Base-by-base conservation (phyloP, 116 monocot species). In the Trichopus zeylanicus region DNA sequence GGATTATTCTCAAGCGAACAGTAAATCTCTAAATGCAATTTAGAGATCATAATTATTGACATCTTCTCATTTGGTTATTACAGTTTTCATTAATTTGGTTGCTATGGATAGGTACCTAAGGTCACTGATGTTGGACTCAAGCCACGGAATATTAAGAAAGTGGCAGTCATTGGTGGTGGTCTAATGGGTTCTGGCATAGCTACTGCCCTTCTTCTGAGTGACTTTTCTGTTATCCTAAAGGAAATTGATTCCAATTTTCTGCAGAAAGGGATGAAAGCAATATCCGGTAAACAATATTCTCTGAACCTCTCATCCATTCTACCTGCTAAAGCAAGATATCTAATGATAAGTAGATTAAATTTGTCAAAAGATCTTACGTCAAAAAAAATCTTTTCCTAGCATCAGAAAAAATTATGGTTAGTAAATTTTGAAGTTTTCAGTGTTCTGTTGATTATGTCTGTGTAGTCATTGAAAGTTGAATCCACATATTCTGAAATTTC, bases 131-230 rank as follows among this genome's bases (percentile, higher is more conserved):
- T 82, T 75, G 91, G 85, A 47, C 70, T 98, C 16, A 91, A 76
- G 64, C 88, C 98, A 71, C 77, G 85, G 34, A 33, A 56, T 51
- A 85, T 98, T 55, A 91, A 56, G 46, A 98, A 82, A 59, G 88
- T 85, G 62, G 98, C 92, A 58, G 80, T 98, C 18, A 98, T 98
- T 74, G 98, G 98, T 65, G 98, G 98, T 61, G 98, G 98, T 60
- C 60, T 98, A 55, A 98, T 98, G 98, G 98, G 98, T 24, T 88
- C 98, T 78, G 98, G 98, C 56, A 98, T 98, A 72, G 80, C 91
- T 33, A 98, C 98, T 48, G 77, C 91, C 26, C 75, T 91, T 59
- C 73, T 98, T 42, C 53, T 75, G 46, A 88, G 57, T 53, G 77
- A 88, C 69, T 67, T 79, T 22, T 65, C 57, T 72, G 92, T 98